phyloP scores from a whole-genome alignment of 2,329 filamentous ascomycete species.

The Diaporthe sp. region DNA sequence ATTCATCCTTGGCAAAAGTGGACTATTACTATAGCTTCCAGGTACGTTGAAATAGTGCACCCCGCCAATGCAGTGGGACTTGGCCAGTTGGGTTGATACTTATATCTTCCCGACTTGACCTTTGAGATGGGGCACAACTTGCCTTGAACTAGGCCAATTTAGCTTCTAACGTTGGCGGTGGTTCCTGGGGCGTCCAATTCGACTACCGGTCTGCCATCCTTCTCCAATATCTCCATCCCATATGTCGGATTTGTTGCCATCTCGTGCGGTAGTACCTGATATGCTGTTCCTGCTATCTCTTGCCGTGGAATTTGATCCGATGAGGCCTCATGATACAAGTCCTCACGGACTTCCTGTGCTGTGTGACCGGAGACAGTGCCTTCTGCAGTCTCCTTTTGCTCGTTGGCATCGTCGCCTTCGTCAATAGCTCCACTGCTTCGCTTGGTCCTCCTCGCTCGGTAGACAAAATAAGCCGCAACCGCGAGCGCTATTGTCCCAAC shows the following conservation, averaged over 20 bases:
- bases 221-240: background rate
- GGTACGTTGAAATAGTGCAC: background rate
- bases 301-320: background rate
- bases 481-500: background rate
- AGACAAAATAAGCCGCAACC: background rate
- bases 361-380: background rate
- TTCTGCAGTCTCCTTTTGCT: background rate
- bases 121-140: background rate
- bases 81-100: too few relatives aligned
- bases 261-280: background rate
- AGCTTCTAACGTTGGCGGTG: background rate
- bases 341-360: background rate
- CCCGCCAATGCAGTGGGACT: too few relatives aligned
- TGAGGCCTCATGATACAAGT: background rate
- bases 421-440: too few relatives aligned
- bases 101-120: background rate
- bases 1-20: background rate
- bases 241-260: background rate
- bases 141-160: background rate
- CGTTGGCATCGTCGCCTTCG: background rate
- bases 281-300: background rate
- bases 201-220: background rate
- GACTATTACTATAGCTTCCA: background rate
- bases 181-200: background rate
- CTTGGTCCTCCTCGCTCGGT: background rate